Base-by-base conservation (phyloP, 345 rosid genomes). In the Salix viminalis region DNA sequence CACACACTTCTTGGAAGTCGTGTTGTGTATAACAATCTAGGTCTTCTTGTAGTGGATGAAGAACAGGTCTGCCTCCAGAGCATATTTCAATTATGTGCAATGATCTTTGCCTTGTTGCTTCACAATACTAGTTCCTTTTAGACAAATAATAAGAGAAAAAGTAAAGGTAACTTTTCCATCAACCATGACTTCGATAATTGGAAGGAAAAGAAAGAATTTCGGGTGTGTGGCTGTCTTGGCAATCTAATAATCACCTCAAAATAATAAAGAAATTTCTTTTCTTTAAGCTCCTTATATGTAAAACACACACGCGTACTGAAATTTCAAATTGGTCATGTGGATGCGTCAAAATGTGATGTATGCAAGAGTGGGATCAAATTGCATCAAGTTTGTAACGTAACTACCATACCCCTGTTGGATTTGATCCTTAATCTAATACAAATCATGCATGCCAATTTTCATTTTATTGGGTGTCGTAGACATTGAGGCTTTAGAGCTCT, bases 21-120 rank as follows among this genome's bases (percentile, higher is more conserved):
- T 56, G 99, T 95, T 77, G 90, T 88, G 58, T 95, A 95, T 78
- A 93, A 82, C 76, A 95, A 93, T 82, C 89, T 93, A 36, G 99
- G 99, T 82, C 97, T 95, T 84, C 94, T 95, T 83, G 97, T 95
- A 58, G 97, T 93, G 50, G 97, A 95, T 84, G 99, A 95, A 82
- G 99, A 95, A 85, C 99, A 95, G 97, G 99, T 95, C 84, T 75
- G 77, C 76, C 75, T 75, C 76, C 73, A 64, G n/a, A 65, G 73
- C 48, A 66, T 42, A 52, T 66, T 74, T 2, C 48, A 42, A 44
- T 78, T 73, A 26, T 73, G 46, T 81, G 30, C 50, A 36, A 36
- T 60, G 24, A 62, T 34, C 76, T 69, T 69, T 52, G 14, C 71
- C 67, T 74, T 30, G 18, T 41, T 81, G 64, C 71, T 66, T 34